Percentiles rank a stretch among this genome's conserved stretches.
Conservation (phyloP, 805 yeast genomes). For the Ogataea paradorogensis region DNA sequence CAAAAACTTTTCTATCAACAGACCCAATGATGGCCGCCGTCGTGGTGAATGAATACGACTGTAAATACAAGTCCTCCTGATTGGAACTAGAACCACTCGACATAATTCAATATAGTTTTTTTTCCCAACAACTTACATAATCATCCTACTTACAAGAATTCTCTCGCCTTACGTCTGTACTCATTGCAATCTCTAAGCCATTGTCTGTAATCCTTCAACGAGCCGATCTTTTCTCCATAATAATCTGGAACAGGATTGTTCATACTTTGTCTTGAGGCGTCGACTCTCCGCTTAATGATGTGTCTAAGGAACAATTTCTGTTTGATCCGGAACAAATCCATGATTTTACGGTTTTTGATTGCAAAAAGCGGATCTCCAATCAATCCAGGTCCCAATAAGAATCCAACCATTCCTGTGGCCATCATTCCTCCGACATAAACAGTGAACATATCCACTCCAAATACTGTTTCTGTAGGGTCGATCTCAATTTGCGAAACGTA, state of each 20-base stretch:
- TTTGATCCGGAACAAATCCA: constrained; percentile 52
- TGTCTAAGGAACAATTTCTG: constrained; percentile 74
- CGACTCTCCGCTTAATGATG: constrained; percentile 77
- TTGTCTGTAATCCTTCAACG: constrained; percentile 81
- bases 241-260: constrained; percentile 97
- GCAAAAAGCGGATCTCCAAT: constrained; percentile 70
- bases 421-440: constrained; percentile 73
- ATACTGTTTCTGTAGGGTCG: constrained; percentile 83
- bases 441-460: constrained; percentile 88
- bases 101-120: constrained; percentile 11
- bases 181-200: constrained; percentile 97
- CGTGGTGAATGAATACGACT: constrained; percentile 80
- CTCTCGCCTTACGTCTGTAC: constrained; percentile 76
- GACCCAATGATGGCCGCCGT: constrained; percentile 89
- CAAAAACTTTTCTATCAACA: constrained; percentile 76
- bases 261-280: constrained; percentile 86
- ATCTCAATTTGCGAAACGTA: constrained; percentile 78
- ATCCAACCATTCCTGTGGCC: constrained; percentile 73
- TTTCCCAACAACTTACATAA: constrained; percentile 5
- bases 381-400: constrained; percentile 74
- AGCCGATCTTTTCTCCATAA: constrained; percentile 93
- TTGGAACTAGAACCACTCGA: constrained; percentile 22
- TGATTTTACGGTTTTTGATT: constrained; percentile 43
- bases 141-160: constrained; percentile 48
- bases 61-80: constrained; percentile 58